Base-by-base conservation (phyloP, 495 filamentous ascomycete genomes). In the Cercophora sp. region DNA sequence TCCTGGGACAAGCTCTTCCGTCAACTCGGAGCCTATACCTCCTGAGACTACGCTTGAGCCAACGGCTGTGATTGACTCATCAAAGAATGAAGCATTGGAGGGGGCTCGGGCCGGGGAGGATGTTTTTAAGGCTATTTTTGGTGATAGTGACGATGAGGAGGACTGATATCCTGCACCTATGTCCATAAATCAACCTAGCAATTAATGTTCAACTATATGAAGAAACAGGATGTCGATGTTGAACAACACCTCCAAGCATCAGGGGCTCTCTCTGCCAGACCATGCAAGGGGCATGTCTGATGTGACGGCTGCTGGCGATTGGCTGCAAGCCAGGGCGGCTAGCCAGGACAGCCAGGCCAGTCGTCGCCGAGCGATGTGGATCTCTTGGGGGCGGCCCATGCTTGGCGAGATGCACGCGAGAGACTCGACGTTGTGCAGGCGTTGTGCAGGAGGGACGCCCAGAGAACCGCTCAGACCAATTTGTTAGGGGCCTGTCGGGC, bases 111-210 rank as follows among this genome's bases (percentile, higher is more conserved):
- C 91, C 4, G 85, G 85, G 2, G 92, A 96, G 40, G 89, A 86
- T n/a, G 85, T 96, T 3, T 94, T 98, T 62, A 88, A 84, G 65
- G 89, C 89, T 18, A 90, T 98, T 13, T 98, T 98, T 76, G 93
- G 92, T 8, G 89, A 87, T 64, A 87, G 85, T 49, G 86, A 88
- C 59, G 85, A 91, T 55, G 85, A 89, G 11, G 76, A 80, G n/a
- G 67, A 63, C 50, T 65, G 60, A 29, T n/a, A n/a, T n/a, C n/a
- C n/a, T n/a, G n/a, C n/a, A n/a, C n/a, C n/a, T n/a, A n/a, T n/a
- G n/a, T n/a, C n/a, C n/a, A n/a, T n/a, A n/a, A n/a, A n/a, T n/a
- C n/a, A n/a, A n/a, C n/a, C n/a, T n/a, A n/a, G n/a, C n/a, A n/a
- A n/a, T n/a, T n/a, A n/a, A n/a, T n/a, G n/a, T n/a, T n/a, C n/a